Base-by-base conservation (phyloP, 345 rosid species). In the Garcia nutans region DNA sequence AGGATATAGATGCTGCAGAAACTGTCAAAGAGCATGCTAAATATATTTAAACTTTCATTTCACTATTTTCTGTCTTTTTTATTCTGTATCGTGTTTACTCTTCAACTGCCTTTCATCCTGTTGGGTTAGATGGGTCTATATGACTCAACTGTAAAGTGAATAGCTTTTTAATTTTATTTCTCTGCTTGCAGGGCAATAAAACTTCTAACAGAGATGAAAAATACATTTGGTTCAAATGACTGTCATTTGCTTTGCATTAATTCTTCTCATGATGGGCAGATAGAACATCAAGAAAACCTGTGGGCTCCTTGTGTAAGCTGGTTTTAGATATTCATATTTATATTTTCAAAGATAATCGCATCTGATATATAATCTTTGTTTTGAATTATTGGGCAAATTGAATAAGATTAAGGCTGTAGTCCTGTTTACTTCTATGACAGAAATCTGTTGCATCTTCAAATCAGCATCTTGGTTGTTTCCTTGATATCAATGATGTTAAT, bases 231-330 rank as follows among this genome's bases (percentile, higher is more conserved):
- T 31, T 80, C 84, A 72, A 87, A 82, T 79, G 91, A 89, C 42
- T 92, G 97, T 82, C 89, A 89, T 67, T 78, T 96, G 79, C 93
- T 96, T 59, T 89, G 95, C 83, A 89, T 95, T 74, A 93, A 96
- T 85, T 96, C 99, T 83, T 89, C 98, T 81, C 84, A 80, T 83
- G 93, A 90, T 82, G 92, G 89, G 78, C 74, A 71, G 58, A 76
- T 86, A 24, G 90, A 89, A 73, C 92, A 85, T 83, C 83, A 80
- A 79, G 84, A 88, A 52, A 92, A 85, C 76, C 93, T 92, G 31
- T 92, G 99, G 97, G 84, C 82, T 76, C 76, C 79, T 66, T 81
- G 64, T 78, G 99, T 93, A 86, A 81, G 98, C 71, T 74, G 68
- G 76, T 83, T 59, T 79, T 23, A 65, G 17, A 75, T 78, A 56